Evolutionary conservation across 352 stramenopile genomes (phyloP).

Genomic region (Elongisporangium senticosum): DNA sequence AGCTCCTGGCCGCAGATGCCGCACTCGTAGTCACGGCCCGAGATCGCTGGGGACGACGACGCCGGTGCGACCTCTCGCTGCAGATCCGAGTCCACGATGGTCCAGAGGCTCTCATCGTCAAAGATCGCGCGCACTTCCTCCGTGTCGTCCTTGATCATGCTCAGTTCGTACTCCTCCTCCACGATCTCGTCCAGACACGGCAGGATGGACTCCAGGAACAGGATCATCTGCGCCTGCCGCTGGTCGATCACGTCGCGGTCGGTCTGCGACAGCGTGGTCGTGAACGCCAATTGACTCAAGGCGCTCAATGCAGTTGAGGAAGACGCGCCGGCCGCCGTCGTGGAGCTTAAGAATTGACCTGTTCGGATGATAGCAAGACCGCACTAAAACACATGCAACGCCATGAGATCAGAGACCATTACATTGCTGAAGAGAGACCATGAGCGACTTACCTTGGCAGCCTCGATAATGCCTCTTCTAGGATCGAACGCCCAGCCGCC

Average conservation of each 20-base stretch:
- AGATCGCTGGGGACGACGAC: slow-evolving; percentile 8
- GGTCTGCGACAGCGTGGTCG: slow-evolving; percentile 22
- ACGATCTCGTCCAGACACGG: slow-evolving; percentile 74
- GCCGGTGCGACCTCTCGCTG: slow-evolving; percentile 4
- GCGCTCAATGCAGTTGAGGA: slow-evolving; percentile 5
- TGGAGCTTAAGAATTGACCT: slow-evolving; percentile 59
- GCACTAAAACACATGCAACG: slow-evolving; percentile 13
- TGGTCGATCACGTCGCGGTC: slow-evolving; percentile 53
- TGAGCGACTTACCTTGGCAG: slow-evolving; percentile 38
- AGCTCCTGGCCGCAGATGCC: slow-evolving; percentile 68
- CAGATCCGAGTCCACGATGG: slow-evolving; percentile 55
- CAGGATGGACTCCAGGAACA: slow-evolving; percentile 77
- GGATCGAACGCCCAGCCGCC: slow-evolving; percentile 68
- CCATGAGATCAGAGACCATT: neutral
- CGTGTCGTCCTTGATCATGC: slow-evolving; percentile 59
- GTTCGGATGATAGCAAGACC: slow-evolving; percentile 66
- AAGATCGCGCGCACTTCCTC: slow-evolving; percentile 71
- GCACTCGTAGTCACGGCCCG: slow-evolving; percentile 45
- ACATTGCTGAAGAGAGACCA: neutral
- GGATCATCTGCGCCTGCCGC: slow-evolving; percentile 72
- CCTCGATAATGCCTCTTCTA: slow-evolving; percentile 67
- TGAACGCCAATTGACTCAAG: slow-evolving; percentile 50
- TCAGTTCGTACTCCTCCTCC: slow-evolving; percentile 65
- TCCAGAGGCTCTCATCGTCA: slow-evolving; percentile 70
- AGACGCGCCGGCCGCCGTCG: slow-evolving; percentile 22